Evolutionary conservation across 192 early-diverging fungal genomes (phyloP), one percentile per base, ranked within the genome.

Genomic region (Backusella tarrabulga): DNA sequence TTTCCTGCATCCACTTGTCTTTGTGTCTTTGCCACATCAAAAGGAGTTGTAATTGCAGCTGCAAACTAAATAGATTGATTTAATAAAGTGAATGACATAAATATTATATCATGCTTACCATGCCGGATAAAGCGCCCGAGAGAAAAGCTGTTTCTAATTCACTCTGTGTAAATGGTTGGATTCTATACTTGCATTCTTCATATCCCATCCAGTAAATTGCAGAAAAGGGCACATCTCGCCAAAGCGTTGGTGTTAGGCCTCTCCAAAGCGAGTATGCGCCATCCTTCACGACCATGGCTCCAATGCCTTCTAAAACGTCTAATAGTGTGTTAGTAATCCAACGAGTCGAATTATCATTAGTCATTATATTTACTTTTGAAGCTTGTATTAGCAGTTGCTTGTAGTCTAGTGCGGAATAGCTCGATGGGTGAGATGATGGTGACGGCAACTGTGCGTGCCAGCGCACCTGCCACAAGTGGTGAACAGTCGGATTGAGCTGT

Each of bases 151-250:
- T 85, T n/a, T 87, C 80, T 69, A 96, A 90, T 9, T 94, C 90
- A 17, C 23, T n/a, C 19, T 36, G n/a, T 40, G 54, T 21, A 54
- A 73, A 17, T 80, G 80, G 46, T 35, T 75, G 40, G 80, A 80
- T n/a, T 87, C 75, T 7, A 67, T 23, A 26, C 81, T 92, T 95
- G 71, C 92, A 91, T n/a, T 81, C 75, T 85, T 99, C 97, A 76
- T 96, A 97, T 0, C 90, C 90, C 77, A 92, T 87, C 97, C 97
- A 99, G 79, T 97, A 97, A 6, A 97, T 87, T 0, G 93, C 95
- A 66, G 94, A 96, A 76, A 99, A 99, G 1, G 97, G 97, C 15
- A 97, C 95, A 82, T 99, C 97, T 19, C 97, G 86, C 93, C 92
- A 95, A 6, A 99, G 83, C 6, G 96, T 97, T 7, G 97, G 94